Base-by-base conservation (phyloP, 2,329 filamentous ascomycete species). In the Juglanconis juglandina region DNA sequence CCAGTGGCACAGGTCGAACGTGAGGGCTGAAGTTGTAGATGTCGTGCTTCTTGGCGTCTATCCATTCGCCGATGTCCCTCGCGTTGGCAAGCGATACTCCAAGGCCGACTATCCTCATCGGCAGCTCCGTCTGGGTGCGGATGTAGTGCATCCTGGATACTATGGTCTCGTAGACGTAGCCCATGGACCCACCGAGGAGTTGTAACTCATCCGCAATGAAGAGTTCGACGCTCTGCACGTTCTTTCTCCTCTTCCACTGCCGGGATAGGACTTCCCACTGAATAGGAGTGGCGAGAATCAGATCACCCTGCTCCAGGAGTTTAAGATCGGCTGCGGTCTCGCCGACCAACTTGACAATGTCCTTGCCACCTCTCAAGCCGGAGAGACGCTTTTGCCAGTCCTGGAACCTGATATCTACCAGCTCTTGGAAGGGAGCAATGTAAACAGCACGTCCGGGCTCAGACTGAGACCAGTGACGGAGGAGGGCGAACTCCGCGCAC, bases 61-160 rank as follows among this genome's bases (percentile, higher is more conserved):
- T 92, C 95, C 95, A 99, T 76, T 97, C 95, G 55, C 94, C 94
- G 68, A 99, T 85, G 69, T 99, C 95, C 61, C 92, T 86, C 53
- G 94, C 93, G 71, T 97, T 98, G 5, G 95, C 88, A 30, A 99
- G 81, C 32, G 95, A 96, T 34, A 97, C 95, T 71, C 92, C 93
- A 62, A 99, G 77, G 2, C 92, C 95, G 57, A 99, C 78, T 51
- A 98, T 94, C 55, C 95, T 88, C 78, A 98, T 83, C 9, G 89
- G 86, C 44, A 89, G 87, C 72, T 96, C 90, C 0, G 91, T 89
- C 72, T 97, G 92, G 1, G 91, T 88, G 61, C 92, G 89, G 71
- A 99, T 97, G 65, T 95, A 95, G 72, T 96, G 92, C 90, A 98
- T 97, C 56, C 95, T 89, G 63, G 95, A 97, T n/a, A 99, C 91